These are phyloP conservation scores for Scopulariopsis brevicaulis DNA, from an alignment of 2,329 filamentous ascomycete genomes.

Conservation along the genomic window DNA sequence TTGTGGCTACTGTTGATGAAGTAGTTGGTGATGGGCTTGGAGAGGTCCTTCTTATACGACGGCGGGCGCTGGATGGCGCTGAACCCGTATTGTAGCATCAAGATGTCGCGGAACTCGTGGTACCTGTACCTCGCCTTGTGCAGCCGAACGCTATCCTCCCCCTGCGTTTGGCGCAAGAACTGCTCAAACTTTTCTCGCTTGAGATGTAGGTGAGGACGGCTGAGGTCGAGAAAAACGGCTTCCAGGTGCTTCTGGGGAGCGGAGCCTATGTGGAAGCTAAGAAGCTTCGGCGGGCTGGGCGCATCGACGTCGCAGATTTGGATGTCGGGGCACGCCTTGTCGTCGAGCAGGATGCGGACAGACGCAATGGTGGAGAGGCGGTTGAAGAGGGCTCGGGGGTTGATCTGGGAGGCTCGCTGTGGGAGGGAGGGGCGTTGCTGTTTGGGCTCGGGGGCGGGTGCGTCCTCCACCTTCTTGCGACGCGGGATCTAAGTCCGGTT, in stretches of 20 bases:
- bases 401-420: not conserved
- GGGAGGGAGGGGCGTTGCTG: not conserved
- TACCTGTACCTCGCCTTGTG: constrained; percentile 3
- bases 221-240: not conserved
- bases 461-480: not conserved
- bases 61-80: constrained; percentile 30
- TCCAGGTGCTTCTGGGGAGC: not conserved
- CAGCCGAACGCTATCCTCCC: not conserved
- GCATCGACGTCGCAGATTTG: not conserved
- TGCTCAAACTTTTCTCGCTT: constrained; percentile 3
- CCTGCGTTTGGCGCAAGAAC: not conserved
- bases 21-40: constrained; percentile 71
- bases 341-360: not conserved
- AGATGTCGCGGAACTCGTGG: constrained; percentile 4
- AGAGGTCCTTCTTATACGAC: constrained; percentile 40
- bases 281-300: not conserved
- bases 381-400: constrained; percentile 1
- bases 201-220: not conserved
- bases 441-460: not conserved
- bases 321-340: not conserved
- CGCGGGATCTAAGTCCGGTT: not conserved
- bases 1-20: constrained; percentile 95
- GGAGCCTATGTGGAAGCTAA: not conserved
- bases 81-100: constrained; percentile 26
- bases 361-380: constrained; percentile 5